Conservation (phyloP, 768 basidiomycete species). For the Pisolithus marmoratus region DNA sequence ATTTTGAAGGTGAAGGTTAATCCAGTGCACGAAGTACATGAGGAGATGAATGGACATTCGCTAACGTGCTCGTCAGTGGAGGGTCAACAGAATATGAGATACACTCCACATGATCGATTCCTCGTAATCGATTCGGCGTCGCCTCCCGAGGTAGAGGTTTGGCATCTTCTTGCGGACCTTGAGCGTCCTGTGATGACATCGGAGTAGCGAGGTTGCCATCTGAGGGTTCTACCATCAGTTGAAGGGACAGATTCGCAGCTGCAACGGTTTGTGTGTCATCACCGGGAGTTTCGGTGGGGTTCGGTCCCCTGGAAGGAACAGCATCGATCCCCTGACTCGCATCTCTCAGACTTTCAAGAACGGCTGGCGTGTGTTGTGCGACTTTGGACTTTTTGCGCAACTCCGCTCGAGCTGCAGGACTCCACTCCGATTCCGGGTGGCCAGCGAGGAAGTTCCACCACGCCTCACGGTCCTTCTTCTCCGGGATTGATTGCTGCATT, state of each 20-base stretch:
- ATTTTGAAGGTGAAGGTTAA: conserved; percentile 53
- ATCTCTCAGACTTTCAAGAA: conserved; percentile 23
- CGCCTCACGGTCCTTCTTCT: conserved; percentile 62
- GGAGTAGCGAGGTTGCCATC: not conserved
- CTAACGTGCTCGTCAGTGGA: conserved; percentile 32
- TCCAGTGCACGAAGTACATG: conserved; percentile 84
- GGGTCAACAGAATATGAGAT: not conserved
- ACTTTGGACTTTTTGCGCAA: conserved; percentile 8
- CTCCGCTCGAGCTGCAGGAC: conserved; percentile 26
- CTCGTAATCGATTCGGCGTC: conserved; percentile 47
- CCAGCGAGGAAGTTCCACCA: conserved; percentile 82
- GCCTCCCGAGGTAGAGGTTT: conserved; percentile 45
- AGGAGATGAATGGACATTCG: conserved; percentile 66
- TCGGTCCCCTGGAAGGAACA: not conserved
- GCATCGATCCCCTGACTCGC: not conserved
- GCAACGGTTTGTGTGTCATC: not conserved
- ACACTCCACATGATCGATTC: conserved; percentile 61
- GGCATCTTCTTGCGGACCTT: not conserved
- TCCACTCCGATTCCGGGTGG: conserved; percentile 64
- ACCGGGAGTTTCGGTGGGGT: not conserved
- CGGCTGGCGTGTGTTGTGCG: conserved; percentile 31
- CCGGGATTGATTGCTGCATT: conserved; percentile 46
- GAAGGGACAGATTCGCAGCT: not conserved
- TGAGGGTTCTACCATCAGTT: not conserved
- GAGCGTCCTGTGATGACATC: not conserved